Evolutionary conservation across 2,329 filamentous ascomycete genomes (phyloP), one percentile per base, ranked within the genome.

Genomic region (Diaporthe ampelina): DNA sequence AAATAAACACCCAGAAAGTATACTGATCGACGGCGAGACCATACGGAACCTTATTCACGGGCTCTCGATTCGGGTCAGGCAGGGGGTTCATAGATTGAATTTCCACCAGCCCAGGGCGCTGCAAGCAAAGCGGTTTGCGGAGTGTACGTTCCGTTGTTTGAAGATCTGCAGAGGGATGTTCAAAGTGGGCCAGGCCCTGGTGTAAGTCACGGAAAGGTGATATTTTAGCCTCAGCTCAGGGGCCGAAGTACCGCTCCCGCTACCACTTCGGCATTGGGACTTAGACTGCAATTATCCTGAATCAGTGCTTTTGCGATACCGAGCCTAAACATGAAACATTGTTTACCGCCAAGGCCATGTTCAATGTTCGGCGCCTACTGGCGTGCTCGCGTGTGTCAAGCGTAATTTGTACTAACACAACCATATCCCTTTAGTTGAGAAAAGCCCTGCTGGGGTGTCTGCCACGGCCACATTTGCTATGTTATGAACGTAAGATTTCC

Each of bases 191-290:
- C 56, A 19, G 40, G 40, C 15, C 56, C 37, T 59, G 32, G 43
- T 70, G 52, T 57, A 70, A 61, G 56, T 61, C 68, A n/a, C 79
- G 78, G 3, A 48, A 85, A 0, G 84, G 84, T 84, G 3, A 58
- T 73, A 17, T 84, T 83, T 70, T 75, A 76, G 4, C 70, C 72
- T 35, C 29, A 48, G 2, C 45, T 70, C n/a, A 43, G 75, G 37
- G 52, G 9, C n/a, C 48, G 73, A 61, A 70, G 74, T 69, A 59
- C 68, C 68, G 52, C 37, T 70, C 52, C 67, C 50, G 50, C 67
- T 52, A 32, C 68, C 24, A 70, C 68, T 45, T 37, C 68, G 43
- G 52, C 48, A 40, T 40, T 40, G 45, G 48, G 63, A 68, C 48
- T 54, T 37, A 29, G 48, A 54, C 21, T 35, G 29, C 48, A 54